Percentiles rank a stretch among this genome's conserved stretches.
Evolutionary conservation across 306 rosid species (phyloP).

Genomic region (Inga oerstediana): DNA sequence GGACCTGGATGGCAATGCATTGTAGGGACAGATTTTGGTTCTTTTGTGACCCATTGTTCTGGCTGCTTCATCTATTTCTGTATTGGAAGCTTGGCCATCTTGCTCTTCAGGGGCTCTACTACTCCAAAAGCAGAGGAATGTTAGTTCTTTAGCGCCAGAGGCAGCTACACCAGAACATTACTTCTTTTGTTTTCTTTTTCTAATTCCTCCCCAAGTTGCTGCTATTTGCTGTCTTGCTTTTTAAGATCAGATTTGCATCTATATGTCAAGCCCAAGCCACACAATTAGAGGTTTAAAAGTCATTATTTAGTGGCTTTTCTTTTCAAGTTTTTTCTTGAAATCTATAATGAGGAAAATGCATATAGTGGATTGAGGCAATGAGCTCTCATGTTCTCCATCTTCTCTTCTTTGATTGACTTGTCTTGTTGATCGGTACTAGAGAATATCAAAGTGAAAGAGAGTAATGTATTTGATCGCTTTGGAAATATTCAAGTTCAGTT

Average conservation of each 20-base stretch:
- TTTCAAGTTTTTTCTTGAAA: background rate
- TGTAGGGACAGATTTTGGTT: conserved; percentile 90
- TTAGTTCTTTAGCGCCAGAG: conserved; percentile 49
- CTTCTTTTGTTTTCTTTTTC: background rate
- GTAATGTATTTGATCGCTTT: background rate
- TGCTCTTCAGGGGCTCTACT: conserved; percentile 78
- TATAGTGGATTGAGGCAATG: background rate
- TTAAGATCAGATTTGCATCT: background rate
- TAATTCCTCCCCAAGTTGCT: background rate
- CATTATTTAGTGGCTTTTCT: background rate
- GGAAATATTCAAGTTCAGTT: background rate
- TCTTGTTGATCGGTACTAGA: background rate
- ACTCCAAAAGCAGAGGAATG: conserved; percentile 50
- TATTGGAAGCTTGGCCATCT: conserved; percentile 71
- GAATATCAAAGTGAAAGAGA: background rate
- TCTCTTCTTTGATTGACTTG: background rate
- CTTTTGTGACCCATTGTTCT: conserved; percentile 81
- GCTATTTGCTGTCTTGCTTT: background rate
- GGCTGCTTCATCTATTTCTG: conserved; percentile 83
- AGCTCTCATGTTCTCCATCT: background rate
- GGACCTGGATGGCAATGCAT: conserved; percentile 94
- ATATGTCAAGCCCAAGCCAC: background rate
- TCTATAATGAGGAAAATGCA: background rate
- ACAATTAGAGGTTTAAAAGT: background rate
- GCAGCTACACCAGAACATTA: conserved; percentile 36